These are phyloP conservation scores for Mycocentrospora acerina DNA, from an alignment of 2,329 filamentous ascomycete genomes.

Conservation along the genomic window DNA sequence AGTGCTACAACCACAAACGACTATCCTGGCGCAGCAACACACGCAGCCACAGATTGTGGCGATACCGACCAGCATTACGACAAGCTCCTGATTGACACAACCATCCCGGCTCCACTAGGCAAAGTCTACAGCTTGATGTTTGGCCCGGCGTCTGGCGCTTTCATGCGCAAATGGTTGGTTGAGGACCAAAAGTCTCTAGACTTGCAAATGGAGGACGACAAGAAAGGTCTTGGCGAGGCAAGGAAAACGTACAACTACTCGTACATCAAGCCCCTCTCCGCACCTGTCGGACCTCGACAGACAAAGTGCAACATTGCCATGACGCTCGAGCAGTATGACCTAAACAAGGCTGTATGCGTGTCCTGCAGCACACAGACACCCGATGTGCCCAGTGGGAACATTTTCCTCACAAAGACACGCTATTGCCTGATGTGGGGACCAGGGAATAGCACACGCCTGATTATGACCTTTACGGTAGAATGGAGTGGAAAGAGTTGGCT, in stretches of 20 bases:
- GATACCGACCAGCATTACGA: slow-evolving; percentile 81
- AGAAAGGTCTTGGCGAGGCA: slow-evolving; percentile 73
- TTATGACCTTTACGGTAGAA: slow-evolving; percentile 88
- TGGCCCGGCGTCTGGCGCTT: slow-evolving; percentile 73
- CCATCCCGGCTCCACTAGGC: slow-evolving; percentile 82
- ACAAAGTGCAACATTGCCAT: slow-evolving; percentile 93
- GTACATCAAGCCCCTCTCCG: slow-evolving; percentile 89
- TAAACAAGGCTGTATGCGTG: slow-evolving; percentile 85
- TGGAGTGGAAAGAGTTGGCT: slow-evolving; percentile 99
- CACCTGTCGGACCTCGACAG: slow-evolving; percentile 83
- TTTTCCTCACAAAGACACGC: slow-evolving; percentile 88
- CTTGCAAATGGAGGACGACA: slow-evolving; percentile 79
- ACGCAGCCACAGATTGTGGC: slow-evolving; percentile 81
- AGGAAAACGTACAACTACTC: slow-evolving; percentile 74
- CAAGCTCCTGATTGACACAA: slow-evolving; percentile 79
- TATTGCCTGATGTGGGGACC: slow-evolving; percentile 95
- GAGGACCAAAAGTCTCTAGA: slow-evolving; percentile 88
- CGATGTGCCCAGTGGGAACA: slow-evolving; percentile 90
- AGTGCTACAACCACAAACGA: slow-evolving; percentile 55
- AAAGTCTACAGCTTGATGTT: slow-evolving; percentile 90
- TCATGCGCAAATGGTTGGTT: slow-evolving; percentile 83
- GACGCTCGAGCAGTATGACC: slow-evolving; percentile 78
- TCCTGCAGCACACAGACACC: slow-evolving; percentile 83
- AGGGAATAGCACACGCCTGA: slow-evolving; percentile 78
- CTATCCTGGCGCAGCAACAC: slow-evolving; percentile 81